These are phyloP conservation scores for Porphyridium purpureum DNA, from an alignment of 23 red algal genomes.

Conservation along the genomic window DNA sequence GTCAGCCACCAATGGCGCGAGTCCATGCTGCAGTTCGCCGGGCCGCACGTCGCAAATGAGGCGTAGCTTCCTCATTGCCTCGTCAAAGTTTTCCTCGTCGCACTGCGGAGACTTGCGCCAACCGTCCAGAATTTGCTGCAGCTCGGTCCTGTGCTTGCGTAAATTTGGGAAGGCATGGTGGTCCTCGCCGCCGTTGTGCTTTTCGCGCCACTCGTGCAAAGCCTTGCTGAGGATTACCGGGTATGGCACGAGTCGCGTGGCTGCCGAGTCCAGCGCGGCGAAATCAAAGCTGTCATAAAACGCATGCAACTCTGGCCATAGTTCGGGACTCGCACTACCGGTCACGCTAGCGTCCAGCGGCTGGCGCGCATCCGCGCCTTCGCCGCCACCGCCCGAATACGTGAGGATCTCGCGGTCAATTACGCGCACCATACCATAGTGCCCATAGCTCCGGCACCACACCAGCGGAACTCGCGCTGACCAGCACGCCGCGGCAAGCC, in stretches of 20 bases:
- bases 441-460: constrained; percentile 31
- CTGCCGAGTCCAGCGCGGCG: not conserved
- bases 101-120: constrained; percentile 8
- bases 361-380: constrained; percentile 22
- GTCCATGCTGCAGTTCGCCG: too few relatives aligned
- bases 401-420: too few relatives aligned
- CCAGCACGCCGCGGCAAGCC: constrained; percentile 37
- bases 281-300: too few relatives aligned
- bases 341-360: too few relatives aligned
- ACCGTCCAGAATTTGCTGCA: constrained; percentile 10
- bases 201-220: not conserved
- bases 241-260: not conserved
- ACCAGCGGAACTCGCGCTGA: constrained; percentile 43
- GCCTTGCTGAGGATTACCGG: not conserved
- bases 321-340: too few relatives aligned
- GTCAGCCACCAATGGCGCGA: too few relatives aligned
- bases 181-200: constrained; percentile 7
- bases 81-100: constrained; percentile 45
- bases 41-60: too few relatives aligned
- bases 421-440: constrained; percentile 48
- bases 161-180: constrained; percentile 10
- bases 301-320: constrained; percentile 18
- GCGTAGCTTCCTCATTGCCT: constrained; percentile 13
- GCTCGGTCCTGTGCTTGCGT: constrained; percentile 7
- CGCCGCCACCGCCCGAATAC: constrained; percentile 17